Conservation (phyloP, 2,329 filamentous ascomycete species). For the Penicillium aurantiogriseum region DNA sequence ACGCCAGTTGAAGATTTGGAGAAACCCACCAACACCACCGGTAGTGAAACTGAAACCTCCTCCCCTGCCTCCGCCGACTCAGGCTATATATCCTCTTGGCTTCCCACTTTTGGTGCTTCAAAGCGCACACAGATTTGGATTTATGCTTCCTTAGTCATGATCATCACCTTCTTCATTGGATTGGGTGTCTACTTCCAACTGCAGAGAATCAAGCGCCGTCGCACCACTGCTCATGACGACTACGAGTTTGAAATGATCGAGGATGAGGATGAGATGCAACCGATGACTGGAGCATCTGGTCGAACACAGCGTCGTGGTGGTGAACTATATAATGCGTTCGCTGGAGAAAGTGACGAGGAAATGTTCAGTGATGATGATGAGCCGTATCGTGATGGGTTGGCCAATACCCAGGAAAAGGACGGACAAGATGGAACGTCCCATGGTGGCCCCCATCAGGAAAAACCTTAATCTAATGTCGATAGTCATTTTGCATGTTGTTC, state of each 20-base stretch:
- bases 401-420: constrained; percentile 23
- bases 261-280: constrained; percentile 63
- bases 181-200: constrained; percentile 80
- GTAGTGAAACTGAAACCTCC: constrained; percentile 12
- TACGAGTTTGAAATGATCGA: constrained; percentile 95
- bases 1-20: constrained; percentile 24
- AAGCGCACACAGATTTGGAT: constrained; percentile 92
- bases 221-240: constrained; percentile 71
- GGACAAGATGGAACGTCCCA: constrained; percentile 16
- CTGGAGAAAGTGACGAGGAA: constrained; percentile 81
- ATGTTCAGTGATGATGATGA: constrained; percentile 49
- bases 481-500: constrained; percentile 17
- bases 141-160: constrained; percentile 80
- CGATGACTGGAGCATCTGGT: constrained; percentile 49
- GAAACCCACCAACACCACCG: constrained; percentile 29
- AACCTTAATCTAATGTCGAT: constrained; percentile 15
- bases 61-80: constrained; percentile 38
- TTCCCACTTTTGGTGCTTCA: constrained; percentile 86
- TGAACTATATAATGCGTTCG: constrained; percentile 96
- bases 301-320: constrained; percentile 64
- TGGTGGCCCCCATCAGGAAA: constrained; percentile 13
- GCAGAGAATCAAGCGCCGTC: constrained; percentile 72
- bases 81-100: constrained; percentile 73
- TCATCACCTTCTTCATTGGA: constrained; percentile 76
- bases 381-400: constrained; percentile 35